Evolutionary conservation across 2,329 filamentous ascomycete species (phyloP).

Genomic region (Purpureocillium lavendulum): DNA sequence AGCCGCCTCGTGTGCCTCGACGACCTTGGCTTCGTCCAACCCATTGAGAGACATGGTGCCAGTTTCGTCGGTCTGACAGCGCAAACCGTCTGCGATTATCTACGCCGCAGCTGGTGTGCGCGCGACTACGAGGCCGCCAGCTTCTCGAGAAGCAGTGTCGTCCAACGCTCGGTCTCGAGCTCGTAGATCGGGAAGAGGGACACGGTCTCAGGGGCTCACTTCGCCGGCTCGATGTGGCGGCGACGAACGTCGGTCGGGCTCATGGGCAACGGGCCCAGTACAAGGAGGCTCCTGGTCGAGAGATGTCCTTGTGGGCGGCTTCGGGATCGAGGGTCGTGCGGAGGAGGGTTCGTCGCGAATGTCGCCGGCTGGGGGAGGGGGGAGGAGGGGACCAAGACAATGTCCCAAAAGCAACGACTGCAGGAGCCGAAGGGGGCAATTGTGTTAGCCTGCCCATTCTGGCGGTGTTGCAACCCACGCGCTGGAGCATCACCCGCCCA

Average conservation of each 20-base stretch:
- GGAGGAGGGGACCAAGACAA: constrained; percentile 3
- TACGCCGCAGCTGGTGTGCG: neutral
- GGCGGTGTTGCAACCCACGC: too few relatives aligned
- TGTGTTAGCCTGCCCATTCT: too few relatives aligned
- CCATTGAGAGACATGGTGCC: constrained; percentile 87
- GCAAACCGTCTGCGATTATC: neutral
- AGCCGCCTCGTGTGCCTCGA: constrained; percentile 76
- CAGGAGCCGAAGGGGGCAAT: neutral
- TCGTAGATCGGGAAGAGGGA: too few relatives aligned
- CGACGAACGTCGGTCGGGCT: neutral
- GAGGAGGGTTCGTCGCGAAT: too few relatives aligned
- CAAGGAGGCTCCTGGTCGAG: too few relatives aligned
- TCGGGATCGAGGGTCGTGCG: neutral
- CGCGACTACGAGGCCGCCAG: too few relatives aligned
- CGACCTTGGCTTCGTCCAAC: constrained; percentile 70
- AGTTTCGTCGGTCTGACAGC: constrained; percentile 1
- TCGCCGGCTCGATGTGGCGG: neutral
- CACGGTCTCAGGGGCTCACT: neutral
- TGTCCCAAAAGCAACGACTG: constrained; percentile 4
- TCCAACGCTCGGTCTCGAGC: neutral
- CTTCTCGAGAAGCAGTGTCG: neutral
- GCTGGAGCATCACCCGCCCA: too few relatives aligned
- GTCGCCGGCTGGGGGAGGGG: too few relatives aligned
- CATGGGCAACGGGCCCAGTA: neutral
- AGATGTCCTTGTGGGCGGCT: constrained; percentile 2